These are phyloP conservation scores for Eimeria falciformis DNA, from an alignment of 169 alveolate species.

Conservation along the genomic window DNA sequence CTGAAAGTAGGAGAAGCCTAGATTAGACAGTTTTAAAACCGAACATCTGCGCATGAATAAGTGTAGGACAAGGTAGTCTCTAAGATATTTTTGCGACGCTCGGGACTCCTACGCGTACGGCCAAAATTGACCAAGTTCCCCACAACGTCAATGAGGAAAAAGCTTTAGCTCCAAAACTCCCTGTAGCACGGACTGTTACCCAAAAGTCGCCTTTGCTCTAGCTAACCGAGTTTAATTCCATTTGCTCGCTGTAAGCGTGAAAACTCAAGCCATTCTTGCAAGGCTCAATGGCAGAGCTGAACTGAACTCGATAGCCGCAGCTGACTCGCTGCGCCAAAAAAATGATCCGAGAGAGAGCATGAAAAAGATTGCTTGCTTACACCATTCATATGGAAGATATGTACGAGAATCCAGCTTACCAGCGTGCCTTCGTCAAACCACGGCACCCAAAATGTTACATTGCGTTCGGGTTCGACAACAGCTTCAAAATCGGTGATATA, in stretches of 20 bases:
- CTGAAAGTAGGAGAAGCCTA: too few species aligned
- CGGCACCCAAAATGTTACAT: conserved; percentile 84
- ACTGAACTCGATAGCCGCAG: conserved; percentile 90
- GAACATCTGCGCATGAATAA: too few species aligned
- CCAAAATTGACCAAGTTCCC: too few species aligned
- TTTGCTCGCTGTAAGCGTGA: conserved; percentile 79
- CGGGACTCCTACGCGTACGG: too few species aligned
- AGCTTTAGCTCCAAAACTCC: too few species aligned
- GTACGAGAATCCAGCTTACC: not conserved
- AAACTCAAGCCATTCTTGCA: conserved; percentile 92
- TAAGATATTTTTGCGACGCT: too few species aligned
- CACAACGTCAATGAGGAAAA: too few species aligned
- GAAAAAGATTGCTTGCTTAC: not conserved
- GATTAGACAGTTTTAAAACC: too few species aligned
- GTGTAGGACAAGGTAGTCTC: too few species aligned
- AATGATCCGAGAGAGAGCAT: not conserved
- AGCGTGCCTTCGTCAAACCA: conserved; percentile 87
- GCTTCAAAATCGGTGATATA: conserved; percentile 83
- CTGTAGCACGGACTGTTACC: too few species aligned
- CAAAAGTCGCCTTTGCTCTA: too few species aligned
- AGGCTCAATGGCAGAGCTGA: conserved; percentile 87
- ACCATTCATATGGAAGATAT: not conserved
- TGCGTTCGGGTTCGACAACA: conserved; percentile 87
- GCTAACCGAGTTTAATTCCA: too few species aligned
- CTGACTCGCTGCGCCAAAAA: conserved; percentile 79